Evolutionary conservation across 768 basidiomycete genomes (phyloP), one percentile per base, ranked within the genome.

Genomic region (Tulasnella sp.): DNA sequence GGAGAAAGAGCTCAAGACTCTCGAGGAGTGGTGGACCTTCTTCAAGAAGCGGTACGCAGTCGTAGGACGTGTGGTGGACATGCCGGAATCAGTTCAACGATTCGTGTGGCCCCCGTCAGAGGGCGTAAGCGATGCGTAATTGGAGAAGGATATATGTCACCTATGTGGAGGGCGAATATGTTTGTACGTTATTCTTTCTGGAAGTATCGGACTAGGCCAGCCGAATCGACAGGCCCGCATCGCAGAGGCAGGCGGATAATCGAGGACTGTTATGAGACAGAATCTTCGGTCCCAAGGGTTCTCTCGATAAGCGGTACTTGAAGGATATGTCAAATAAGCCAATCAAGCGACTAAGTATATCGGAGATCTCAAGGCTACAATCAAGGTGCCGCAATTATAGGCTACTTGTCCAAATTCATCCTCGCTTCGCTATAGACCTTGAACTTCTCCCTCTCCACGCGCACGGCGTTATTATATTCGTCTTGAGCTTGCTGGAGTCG

Each of bases 41-140:
- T 97, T 95, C 81, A 90, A 89, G 74, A 90, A 94, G 84, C 86
- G 95, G 37, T 97, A 98, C 83, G 91, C 90, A 77, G 83, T 97
- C 71, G 89, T 96, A 11, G 93, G 94, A 3, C 85, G 83, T 66
- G 90, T 96, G 29, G 76, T 81, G 12, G 88, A 90, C 76, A 78
- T 85, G 71, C 86, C 86, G 12, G 76, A 76, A 39, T 78, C 78
- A 1, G 83, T 81, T 42, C 40, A 44, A 22, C 64, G 47, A 14
- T 66, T 47, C 32, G 65, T 72, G 14, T 72, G 62, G 72, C 63
- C 65, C 1, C 47, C 52, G 17, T n/a, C 26, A n/a, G 32, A 68
- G 8, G 63, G 22, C 3, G 26, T 17, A 26, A 32, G 32, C 14
- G 63, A 34, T 7, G 34, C 5, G 17, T 64, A 19, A 64, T 2